Evolutionary conservation across 2,329 filamentous ascomycete species (phyloP).

Genomic region (Epicoccum nigrum): DNA sequence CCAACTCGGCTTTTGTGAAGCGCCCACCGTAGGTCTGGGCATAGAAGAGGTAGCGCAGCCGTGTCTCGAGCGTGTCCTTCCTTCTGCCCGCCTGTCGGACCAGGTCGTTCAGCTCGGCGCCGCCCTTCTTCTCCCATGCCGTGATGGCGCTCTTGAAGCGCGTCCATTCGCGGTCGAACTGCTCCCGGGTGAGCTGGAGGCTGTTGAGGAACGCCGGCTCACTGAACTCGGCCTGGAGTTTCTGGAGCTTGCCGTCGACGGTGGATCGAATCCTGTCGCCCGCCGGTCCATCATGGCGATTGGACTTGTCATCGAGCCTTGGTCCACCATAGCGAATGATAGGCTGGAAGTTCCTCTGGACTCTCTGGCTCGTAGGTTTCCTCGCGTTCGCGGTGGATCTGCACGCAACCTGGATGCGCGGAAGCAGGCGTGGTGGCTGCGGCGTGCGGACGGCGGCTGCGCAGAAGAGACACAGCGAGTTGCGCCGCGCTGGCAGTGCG

Average conservation of each 20-base stretch:
- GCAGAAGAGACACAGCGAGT: constrained; percentile 51
- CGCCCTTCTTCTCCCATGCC: constrained; percentile 28
- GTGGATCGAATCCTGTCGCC: neutral
- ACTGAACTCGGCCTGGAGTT: constrained; percentile 22
- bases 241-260: constrained; percentile 21
- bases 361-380: no score
- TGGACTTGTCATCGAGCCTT: no score
- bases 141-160: constrained; percentile 30
- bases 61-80: constrained; percentile 49
- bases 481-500: constrained; percentile 32
- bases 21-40: constrained; percentile 38
- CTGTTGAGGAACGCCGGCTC: constrained; percentile 32
- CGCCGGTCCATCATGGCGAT: no score
- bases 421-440: constrained; percentile 34
- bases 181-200: constrained; percentile 30
- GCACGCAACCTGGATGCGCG: constrained; percentile 32
- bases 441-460: constrained; percentile 37
- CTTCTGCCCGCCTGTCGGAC: constrained; percentile 18
- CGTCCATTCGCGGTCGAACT: constrained; percentile 38
- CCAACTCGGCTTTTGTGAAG: constrained; percentile 45
- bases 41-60: constrained; percentile 72
- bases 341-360: no score
- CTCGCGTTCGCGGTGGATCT: constrained; percentile 7
- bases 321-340: no score
- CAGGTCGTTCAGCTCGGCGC: constrained; percentile 25